Evolutionary conservation across 176 grass and related monocot species (phyloP).

Genomic region (Musa troglodytarum): DNA sequence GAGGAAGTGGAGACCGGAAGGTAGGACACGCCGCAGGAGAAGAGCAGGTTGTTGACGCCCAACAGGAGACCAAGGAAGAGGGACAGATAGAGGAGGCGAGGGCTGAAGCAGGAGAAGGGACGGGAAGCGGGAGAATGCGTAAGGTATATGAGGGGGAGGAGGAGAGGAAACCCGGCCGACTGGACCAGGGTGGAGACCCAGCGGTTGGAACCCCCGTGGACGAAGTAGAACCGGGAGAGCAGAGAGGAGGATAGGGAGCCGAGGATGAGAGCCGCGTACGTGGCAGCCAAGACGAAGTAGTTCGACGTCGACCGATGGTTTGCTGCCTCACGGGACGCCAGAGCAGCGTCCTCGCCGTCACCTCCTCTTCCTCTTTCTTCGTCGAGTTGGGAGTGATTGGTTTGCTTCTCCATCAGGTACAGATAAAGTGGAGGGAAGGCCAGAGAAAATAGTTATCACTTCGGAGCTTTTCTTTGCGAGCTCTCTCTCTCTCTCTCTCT

Average conservation of each 20-base stretch:
- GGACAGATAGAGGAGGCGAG: slow-evolving; percentile 36
- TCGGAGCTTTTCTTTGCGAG: too few relatives aligned
- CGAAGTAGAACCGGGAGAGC: slow-evolving; percentile 86
- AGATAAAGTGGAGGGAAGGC: too few relatives aligned
- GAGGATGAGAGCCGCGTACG: slow-evolving; percentile 58
- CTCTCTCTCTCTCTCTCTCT: too few relatives aligned
- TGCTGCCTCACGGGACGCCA: not conserved
- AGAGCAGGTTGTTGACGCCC: slow-evolving; percentile 84
- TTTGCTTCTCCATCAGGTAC: too few relatives aligned
- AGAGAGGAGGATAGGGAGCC: slow-evolving; percentile 71
- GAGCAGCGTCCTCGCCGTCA: not conserved
- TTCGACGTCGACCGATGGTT: not conserved
- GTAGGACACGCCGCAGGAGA: slow-evolving; percentile 68
- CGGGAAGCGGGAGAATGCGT: slow-evolving; percentile 19
- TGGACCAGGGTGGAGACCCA: slow-evolving; percentile 93
- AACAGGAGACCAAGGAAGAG: slow-evolving; percentile 60
- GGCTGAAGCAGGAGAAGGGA: slow-evolving; percentile 54
- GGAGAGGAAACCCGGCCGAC: slow-evolving; percentile 71
- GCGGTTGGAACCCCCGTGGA: slow-evolving; percentile 55
- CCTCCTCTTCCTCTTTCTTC: not conserved
- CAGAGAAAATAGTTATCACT: too few relatives aligned
- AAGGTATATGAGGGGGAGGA: slow-evolving; percentile 53
- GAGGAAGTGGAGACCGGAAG: slow-evolving; percentile 89
- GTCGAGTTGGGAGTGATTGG: not conserved
- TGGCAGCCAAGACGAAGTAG: slow-evolving; percentile 38